Base-by-base conservation (phyloP, 768 basidiomycete genomes). In the Leucocoprinus birnbaumii region DNA sequence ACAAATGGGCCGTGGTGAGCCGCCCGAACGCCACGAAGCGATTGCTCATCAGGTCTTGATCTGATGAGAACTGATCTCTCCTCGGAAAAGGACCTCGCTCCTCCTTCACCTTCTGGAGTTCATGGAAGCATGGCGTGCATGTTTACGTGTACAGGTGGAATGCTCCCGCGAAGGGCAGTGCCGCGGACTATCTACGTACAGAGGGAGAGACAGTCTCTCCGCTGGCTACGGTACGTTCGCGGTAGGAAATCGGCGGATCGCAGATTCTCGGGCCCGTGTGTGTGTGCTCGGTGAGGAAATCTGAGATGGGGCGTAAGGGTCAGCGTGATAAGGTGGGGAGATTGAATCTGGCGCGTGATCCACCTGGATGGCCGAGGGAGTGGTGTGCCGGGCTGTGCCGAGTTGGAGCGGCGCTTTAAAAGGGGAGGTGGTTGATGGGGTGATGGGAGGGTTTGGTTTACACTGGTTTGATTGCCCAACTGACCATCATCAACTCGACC, bases 261-360 rank as follows among this genome's bases (percentile, higher is more conserved):
- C 55, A 31, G 58, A 57, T 57, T 34, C n/a, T 57, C 42, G 48
- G 55, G 40, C 26, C 45, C 41, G 58, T 47, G 42, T 25, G 55
- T 31, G 11, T 5, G n/a, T n/a, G n/a, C n/a, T n/a, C n/a, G 6
- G 31, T 31, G 11, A 16, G 47, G 5, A 31, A 16, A 54, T 54
- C 53, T 54, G 46, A 41, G 55, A 51, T 53, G 42, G 52, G 70
- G 31, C 5, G 31, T 11, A 31, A 71, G 71, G 71, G 69, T 67
- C 70, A 62, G 14, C 35, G 48, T 71, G 72, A 72, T 71, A 68
- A 68, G 66, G 66, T 69, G 62, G 50, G 50, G 40, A 56, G 60
- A 59, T 44, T 34, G 57, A 57, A 61, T 55, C 57, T 45, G 55
- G 55, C 47, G 54, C 31, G 58, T 59, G 58, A 59, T 59, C 55